Evolutionary conservation across 2,329 filamentous ascomycete genomes (phyloP), one percentile per base, ranked within the genome.

Genomic region (Neurospora crassa): DNA sequence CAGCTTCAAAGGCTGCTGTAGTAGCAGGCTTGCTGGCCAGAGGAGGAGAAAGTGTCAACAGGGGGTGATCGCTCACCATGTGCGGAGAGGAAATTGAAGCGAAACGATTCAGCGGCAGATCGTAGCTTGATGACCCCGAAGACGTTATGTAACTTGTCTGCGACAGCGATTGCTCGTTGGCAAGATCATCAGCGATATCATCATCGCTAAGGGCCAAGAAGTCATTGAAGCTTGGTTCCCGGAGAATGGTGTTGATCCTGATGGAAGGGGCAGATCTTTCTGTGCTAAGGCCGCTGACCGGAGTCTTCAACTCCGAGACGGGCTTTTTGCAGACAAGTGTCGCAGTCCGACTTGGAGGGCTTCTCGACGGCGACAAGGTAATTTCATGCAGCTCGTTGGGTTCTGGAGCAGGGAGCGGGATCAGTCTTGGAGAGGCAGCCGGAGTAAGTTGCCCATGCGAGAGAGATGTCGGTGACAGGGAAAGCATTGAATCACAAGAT

Each of bases 141-240:
- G 45, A 43, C 4, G 68, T 16, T 0, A 69, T 4, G 24, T 3
- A n/a, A 59, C 43, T 41, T 29, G 67, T 2, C 73, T 76, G 10
- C 74, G 76, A 43, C 41, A 70, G 14, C 14, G 16, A 63, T 11
- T 63, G 53, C 29, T 68, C 71, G 72, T 4, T 70, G 45, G 29
- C 70, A 42, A 67, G 72, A 69, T 45, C 76, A 71, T 89, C 87
- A 10, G 86, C 85, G 72, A 89, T 87, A 70, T 89, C 87, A 40
- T 89, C 86, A 72, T 89, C 87, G 71, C 82, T 85, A 6, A 89
- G 79, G 24, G 82, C 81, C 70, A 87, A 80, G 69, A 89, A 88
- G 47, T 89, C 87, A 20, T 83, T 81, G 29, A 88, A 79, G 45
- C 83, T 83, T 6, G 86, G 86, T 74, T 88, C 86, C 67, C 80